Evolutionary conservation across 2,329 filamentous ascomycete species (phyloP), one percentile per base, ranked within the genome.

Genomic region (Arthroderma sp.): DNA sequence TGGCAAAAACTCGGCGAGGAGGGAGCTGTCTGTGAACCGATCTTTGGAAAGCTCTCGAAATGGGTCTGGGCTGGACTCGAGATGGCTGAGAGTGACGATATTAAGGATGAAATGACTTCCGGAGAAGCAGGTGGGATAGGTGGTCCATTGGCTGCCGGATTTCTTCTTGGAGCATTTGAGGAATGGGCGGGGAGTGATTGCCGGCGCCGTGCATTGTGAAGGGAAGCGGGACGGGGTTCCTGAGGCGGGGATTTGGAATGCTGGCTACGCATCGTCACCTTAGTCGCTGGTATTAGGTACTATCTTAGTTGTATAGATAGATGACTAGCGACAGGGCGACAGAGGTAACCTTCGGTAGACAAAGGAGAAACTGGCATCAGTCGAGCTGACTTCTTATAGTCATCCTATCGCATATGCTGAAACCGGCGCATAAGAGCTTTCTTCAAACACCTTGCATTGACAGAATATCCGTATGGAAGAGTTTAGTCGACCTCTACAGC

Each of bases 11-110:
- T 55, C 3, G 62, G 63, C 15, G 58, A 60, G 6, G 56, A 54
- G 28, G 63, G 60, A 11, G 58, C 54, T 28, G 65, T 63, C 31
- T 69, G 65, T 9, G 66, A 62, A 49, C 62, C 61, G 43, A 65
- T 61, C 45, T 59, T 58, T 22, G 70, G 65, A 42, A 71, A 64
- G 44, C 69, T 71, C 54, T 87, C 82, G 58, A 86, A 86, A 58
- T 84, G 80, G 48, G 75, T 71, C 59, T 74, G 77, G 45, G 81
- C 74, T 22, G 83, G 81, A 40, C 76, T 72, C 4, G 74, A 74
- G 48, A 77, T 74, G 51, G 70, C 66, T 11, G 75, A 74, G 37
- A 81, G 68, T 29, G 77, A 78, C 49, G 75, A 73, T 58, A 80
- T 77, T 48, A 81, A 68, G 40, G 73, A 75, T 10, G 74, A 74